Evolutionary conservation across 202 grass and related monocot genomes (phyloP).

Genomic region (Thinopyrum obtusiflorum): DNA sequence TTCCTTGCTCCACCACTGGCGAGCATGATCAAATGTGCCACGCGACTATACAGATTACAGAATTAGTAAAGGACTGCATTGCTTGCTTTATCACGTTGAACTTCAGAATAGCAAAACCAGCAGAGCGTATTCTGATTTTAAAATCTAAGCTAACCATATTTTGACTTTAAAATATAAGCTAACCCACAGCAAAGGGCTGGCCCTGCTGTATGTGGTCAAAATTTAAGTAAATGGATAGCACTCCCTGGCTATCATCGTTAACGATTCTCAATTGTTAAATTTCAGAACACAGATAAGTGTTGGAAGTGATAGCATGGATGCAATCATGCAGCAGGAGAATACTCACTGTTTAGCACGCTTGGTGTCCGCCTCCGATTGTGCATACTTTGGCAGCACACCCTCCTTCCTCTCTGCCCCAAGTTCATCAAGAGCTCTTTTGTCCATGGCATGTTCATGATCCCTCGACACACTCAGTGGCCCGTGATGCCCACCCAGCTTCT

Average conservation of each 20-base stretch:
- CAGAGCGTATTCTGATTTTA: background rate
- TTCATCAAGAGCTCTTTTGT: constrained; percentile 49
- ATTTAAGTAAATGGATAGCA: background rate
- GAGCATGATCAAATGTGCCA: background rate
- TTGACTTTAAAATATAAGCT: background rate
- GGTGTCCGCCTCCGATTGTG: constrained; percentile 60
- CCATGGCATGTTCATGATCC: constrained; percentile 49
- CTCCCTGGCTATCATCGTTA: background rate
- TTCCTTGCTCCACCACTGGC: background rate
- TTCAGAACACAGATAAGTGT: background rate
- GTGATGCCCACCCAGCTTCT: constrained; percentile 45
- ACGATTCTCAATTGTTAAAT: background rate
- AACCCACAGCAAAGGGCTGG: constrained; percentile 1
- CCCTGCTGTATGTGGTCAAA: background rate
- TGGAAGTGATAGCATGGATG: background rate
- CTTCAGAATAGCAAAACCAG: background rate
- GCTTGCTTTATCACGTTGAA: background rate
- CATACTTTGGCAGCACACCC: constrained; percentile 45
- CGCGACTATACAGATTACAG: background rate
- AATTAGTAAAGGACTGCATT: background rate
- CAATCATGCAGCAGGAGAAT: constrained; percentile 21
- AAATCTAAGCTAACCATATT: background rate
- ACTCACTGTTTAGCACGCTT: constrained; percentile 91
- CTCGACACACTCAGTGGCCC: constrained; percentile 18
- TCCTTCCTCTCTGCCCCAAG: constrained; percentile 58